Evolutionary conservation across 1,139 yeast genomes (phyloP).

Genomic region (Diutina rugosa): DNA sequence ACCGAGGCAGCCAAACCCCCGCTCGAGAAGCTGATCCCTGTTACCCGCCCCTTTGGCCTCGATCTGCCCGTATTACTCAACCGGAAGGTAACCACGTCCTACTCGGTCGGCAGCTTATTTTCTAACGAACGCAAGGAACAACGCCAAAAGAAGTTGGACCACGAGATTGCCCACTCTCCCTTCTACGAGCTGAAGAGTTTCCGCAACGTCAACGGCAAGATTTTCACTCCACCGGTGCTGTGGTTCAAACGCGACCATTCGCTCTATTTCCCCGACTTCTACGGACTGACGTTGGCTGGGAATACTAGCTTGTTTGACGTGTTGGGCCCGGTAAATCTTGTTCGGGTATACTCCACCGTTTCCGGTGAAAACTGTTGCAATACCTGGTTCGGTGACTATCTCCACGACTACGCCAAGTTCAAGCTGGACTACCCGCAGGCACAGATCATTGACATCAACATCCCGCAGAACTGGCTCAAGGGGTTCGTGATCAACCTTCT

Average conservation of each 20-base stretch:
- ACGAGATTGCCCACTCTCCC: slow-evolving; percentile 78
- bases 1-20: slow-evolving; percentile 8
- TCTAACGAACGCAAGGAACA: slow-evolving; percentile 35
- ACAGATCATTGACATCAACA: slow-evolving; percentile 62
- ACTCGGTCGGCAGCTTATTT: slow-evolving; percentile 12
- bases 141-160: slow-evolving; percentile 44
- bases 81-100: slow-evolving; percentile 6
- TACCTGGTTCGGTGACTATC: slow-evolving; percentile 32
- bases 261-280: slow-evolving; percentile 73
- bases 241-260: slow-evolving; percentile 68
- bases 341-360: slow-evolving; percentile 54
- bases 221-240: slow-evolving; percentile 69
- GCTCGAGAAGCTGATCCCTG: slow-evolving; percentile 8
- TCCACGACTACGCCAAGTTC: slow-evolving; percentile 15
- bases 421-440: slow-evolving; percentile 30
- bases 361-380: slow-evolving; percentile 62
- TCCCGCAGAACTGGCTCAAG: slow-evolving; percentile 63
- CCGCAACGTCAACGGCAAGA: slow-evolving; percentile 70
- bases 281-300: slow-evolving; percentile 37
- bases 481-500: slow-evolving; percentile 48
- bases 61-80: slow-evolving; percentile 19
- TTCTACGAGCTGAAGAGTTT: slow-evolving; percentile 74
- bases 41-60: slow-evolving; percentile 30
- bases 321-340: slow-evolving; percentile 47
- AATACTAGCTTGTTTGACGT: slow-evolving; percentile 17